phyloP scores from a whole-genome alignment of 768 basidiomycete species.

The Dendrothele bispora region DNA sequence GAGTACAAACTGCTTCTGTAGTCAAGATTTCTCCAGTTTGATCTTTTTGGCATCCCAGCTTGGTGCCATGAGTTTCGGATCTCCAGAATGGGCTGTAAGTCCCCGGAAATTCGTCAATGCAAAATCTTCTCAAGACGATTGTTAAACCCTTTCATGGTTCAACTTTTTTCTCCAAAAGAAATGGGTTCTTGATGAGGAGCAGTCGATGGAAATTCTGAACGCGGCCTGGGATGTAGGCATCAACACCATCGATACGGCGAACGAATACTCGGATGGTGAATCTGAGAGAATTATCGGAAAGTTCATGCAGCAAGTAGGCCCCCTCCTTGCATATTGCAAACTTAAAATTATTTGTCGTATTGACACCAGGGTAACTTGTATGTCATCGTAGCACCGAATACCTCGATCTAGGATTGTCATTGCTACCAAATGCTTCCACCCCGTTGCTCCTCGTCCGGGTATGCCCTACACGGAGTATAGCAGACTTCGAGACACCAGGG shows the following conservation, averaged over 20 bases:
- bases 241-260: constrained; percentile 38
- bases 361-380: not conserved
- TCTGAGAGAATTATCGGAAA: constrained; percentile 43
- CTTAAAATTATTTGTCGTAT: too few species aligned
- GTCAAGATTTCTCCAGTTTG: not conserved
- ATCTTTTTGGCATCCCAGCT: constrained; percentile 10
- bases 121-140: too few species aligned
- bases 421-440: constrained; percentile 18
- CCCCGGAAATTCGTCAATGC: too few species aligned
- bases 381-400: constrained; percentile 22
- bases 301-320: constrained; percentile 36
- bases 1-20: not conserved
- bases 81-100: constrained; percentile 16
- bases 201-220: constrained; percentile 43
- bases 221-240: constrained; percentile 41
- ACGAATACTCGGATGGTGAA: constrained; percentile 36
- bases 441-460: constrained; percentile 6
- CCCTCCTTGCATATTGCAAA: too few species aligned
- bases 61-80: constrained; percentile 25
- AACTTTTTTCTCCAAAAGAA: constrained; percentile 26
- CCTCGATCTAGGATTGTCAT: constrained; percentile 15
- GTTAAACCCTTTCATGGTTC: constrained; percentile 5
- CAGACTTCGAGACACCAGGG: constrained; percentile 1
- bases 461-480: not conserved
- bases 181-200: constrained; percentile 52